A percentile compares a stretch with the other conserved stretches of the same genome.
These are phyloP conservation scores for Bassia scoparia DNA, from an alignment of 148 eudicot species.

Conservation along the genomic window DNA sequence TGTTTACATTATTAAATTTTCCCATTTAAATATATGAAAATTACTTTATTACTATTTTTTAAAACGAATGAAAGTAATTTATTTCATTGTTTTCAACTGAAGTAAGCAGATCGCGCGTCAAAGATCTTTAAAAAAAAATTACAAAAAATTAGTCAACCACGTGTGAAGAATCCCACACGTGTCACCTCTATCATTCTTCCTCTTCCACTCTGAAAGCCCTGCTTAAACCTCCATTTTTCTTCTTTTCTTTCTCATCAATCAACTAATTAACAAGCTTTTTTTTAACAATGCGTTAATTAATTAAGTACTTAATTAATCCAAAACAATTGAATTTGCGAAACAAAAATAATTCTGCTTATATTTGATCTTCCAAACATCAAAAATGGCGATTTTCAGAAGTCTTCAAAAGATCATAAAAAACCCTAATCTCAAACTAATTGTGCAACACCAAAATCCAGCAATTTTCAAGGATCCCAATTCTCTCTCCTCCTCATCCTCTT, in stretches of 20 bases:
- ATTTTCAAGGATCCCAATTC: slow-evolving; percentile 23
- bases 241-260: neutral
- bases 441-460: slow-evolving; percentile 16
- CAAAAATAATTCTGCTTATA: neutral
- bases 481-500: slow-evolving; percentile 26
- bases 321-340: neutral
- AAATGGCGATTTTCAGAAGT: slow-evolving; percentile 53
- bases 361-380: neutral
- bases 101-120: too few species aligned
- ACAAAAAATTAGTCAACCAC: neutral
- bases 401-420: slow-evolving; percentile 29
- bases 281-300: too few species aligned
- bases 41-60: too few species aligned
- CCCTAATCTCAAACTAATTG: slow-evolving; percentile 23
- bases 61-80: too few species aligned
- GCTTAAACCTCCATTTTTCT: slow-evolving; percentile 2
- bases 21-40: too few species aligned
- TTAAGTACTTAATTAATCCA: too few species aligned
- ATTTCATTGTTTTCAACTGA: too few species aligned
- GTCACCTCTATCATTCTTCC: neutral
- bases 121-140: too few species aligned
- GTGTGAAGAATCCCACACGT: neutral
- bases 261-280: neutral
- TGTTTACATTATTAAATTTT: too few species aligned
- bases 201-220: slow-evolving; percentile 1